Evolutionary conservation across 164 flowering plant genomes (phyloP).

Genomic region (Magnolia officinalis): DNA sequence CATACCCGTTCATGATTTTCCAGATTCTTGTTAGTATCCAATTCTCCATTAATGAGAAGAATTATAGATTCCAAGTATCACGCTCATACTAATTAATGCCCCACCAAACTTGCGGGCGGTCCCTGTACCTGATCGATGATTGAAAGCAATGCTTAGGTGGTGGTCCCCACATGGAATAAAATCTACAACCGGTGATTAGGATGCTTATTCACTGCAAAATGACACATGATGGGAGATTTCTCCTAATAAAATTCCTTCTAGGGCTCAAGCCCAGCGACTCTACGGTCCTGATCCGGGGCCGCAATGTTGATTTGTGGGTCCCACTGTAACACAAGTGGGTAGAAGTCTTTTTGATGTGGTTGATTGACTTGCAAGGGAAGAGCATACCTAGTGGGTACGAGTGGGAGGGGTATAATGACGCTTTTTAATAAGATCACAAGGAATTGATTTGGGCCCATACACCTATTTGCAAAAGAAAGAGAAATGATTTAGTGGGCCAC

Average conservation of each 20-base stretch:
- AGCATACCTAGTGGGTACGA: not conserved
- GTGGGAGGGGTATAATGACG: not conserved
- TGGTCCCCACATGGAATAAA: not conserved
- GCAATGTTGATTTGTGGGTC: not conserved
- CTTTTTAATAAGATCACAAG: not conserved
- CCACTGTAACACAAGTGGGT: slow-evolving; percentile 1
- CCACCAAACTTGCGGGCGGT: not conserved
- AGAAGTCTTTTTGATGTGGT: not conserved
- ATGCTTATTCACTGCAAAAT: not conserved
- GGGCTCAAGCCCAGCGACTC: not conserved
- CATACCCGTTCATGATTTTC: not conserved
- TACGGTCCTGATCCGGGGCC: not conserved
- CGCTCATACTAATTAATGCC: not conserved
- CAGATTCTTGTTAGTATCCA: not conserved
- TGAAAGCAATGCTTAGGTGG: not conserved
- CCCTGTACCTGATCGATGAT: too few species aligned
- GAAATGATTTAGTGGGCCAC: too few species aligned
- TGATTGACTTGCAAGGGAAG: not conserved
- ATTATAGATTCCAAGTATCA: not conserved
- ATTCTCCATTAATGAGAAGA: not conserved
- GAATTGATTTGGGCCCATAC: not conserved
- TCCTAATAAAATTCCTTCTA: not conserved
- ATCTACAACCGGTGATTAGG: not conserved
- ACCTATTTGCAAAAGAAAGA: too few species aligned
- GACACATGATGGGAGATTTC: not conserved